Base-by-base conservation (phyloP, 345 rosid genomes). In the Bruguiera gymnorhiza region DNA sequence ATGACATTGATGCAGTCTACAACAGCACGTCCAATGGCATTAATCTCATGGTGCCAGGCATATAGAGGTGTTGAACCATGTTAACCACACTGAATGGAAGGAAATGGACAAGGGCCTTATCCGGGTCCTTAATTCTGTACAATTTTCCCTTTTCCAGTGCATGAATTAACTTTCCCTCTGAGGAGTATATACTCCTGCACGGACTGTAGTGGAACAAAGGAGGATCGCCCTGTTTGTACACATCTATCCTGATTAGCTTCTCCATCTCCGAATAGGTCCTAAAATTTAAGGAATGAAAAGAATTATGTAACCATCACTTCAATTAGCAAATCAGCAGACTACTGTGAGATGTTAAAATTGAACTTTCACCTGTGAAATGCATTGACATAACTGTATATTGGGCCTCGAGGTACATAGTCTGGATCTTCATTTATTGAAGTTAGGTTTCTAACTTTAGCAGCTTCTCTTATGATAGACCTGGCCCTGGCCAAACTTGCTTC, bases 11-110 rank as follows among this genome's bases (percentile, higher is more conserved):
- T 48, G 68, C 88, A 88, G 69, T 88, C 94, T 0, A 76, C 80
- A 23, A 88, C 70, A 2, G 85, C 67, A 9, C 79, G 82, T 55
- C 83, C 84, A 27, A 88, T 78, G 60, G 79, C 85, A 9, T 76
- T 74, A 2, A 66, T 83, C 24, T 86, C 79, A 24, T 73, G 78
- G 80, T 53, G 15, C 71, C 67, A 0, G 85, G 88, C 61, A 73
- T 83, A 13, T 78, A 87, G 0, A 88, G 84, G 63, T 82, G 80
- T 57, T 86, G 72, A 52, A 88, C 88, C 75, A 91, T 77, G 88
- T 76, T 86, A 37, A 82, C 89, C 50, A 88, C 89, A 72, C 89
- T 87, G 56, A 88, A 87, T 21, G 94, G 94, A 39, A 91, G 86
- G 78, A 88, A 88, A 71, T 83, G 87, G 70, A 83, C 88, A 46